Percentiles rank a stretch among this genome's conserved stretches.
Conservation (phyloP, 1,139 yeast genomes). For the Scheffersomyces quercinus region DNA sequence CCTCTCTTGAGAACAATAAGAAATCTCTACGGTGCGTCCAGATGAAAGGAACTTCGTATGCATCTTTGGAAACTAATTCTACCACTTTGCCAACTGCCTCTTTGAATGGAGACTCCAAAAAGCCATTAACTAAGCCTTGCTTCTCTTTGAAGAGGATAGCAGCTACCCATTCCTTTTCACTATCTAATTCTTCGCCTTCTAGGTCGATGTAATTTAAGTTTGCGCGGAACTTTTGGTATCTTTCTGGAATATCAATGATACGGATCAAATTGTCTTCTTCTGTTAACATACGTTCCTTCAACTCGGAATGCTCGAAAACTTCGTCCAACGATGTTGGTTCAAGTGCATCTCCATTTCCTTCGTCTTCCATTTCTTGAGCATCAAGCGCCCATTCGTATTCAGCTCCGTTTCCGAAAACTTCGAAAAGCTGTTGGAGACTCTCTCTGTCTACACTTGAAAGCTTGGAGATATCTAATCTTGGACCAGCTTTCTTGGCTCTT, state of each 20-base stretch:
- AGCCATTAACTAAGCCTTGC: constrained; percentile 30
- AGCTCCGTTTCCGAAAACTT: constrained; percentile 95
- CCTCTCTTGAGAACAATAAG: constrained; percentile 61
- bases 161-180: constrained; percentile 80
- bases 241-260: constrained; percentile 86
- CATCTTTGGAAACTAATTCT: constrained; percentile 74
- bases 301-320: constrained; percentile 92
- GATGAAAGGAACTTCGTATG: constrained; percentile 92
- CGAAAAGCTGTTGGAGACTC: constrained; percentile 87
- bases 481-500: constrained; percentile 40
- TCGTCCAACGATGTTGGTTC: constrained; percentile 73
- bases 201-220: constrained; percentile 65
- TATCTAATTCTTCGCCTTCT: constrained; percentile 63
- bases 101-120: constrained; percentile 60
- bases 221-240: constrained; percentile 78
- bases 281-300: constrained; percentile 86
- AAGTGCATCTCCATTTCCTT: constrained; percentile 53
- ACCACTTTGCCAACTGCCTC: constrained; percentile 76
- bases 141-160: constrained; percentile 58
- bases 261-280: constrained; percentile 90
- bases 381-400: constrained; percentile 98
- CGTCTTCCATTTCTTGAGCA: constrained; percentile 74
- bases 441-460: constrained; percentile 86
- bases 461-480: constrained; percentile 54
- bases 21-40: constrained; percentile 96